These are phyloP conservation scores for Fusarium sp. DNA, from an alignment of 2,329 filamentous ascomycete species.

Conservation along the genomic window DNA sequence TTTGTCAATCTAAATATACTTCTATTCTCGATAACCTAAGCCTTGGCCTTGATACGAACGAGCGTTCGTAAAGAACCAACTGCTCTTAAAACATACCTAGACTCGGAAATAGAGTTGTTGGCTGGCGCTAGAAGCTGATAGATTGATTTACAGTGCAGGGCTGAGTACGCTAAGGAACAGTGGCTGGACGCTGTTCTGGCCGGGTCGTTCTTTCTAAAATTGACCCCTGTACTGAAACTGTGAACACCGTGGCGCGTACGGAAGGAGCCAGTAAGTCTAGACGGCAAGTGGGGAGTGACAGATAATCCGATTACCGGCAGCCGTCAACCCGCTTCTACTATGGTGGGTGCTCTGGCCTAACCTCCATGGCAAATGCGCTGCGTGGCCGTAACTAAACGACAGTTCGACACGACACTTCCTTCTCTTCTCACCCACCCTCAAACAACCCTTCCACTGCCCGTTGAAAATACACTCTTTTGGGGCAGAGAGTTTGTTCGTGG, in stretches of 20 bases:
- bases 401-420: slow-evolving; percentile 23
- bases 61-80: background rate
- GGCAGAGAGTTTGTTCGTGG: slow-evolving; percentile 13
- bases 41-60: background rate
- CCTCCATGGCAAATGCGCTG: slow-evolving; percentile 38
- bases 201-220: slow-evolving; percentile 17
- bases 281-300: slow-evolving; percentile 44
- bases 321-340: slow-evolving; percentile 21
- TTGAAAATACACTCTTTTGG: slow-evolving; percentile 33
- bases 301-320: slow-evolving; percentile 50
- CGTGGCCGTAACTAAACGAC: slow-evolving; percentile 47
- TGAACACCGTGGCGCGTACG: slow-evolving; percentile 52
- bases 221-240: slow-evolving; percentile 35
- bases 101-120: slow-evolving; percentile 14
- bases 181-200: slow-evolving; percentile 10
- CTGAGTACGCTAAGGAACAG: slow-evolving; percentile 29
- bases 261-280: slow-evolving; percentile 31
- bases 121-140: slow-evolving; percentile 22
- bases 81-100: background rate
- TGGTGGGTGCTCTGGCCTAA: slow-evolving; percentile 15
- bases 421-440: slow-evolving; percentile 9
- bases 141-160: slow-evolving; percentile 27
- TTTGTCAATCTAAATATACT: background rate
- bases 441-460: slow-evolving; percentile 17
- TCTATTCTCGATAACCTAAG: background rate